Conservation (phyloP, 169 alveolate species). For the Cryptosporidium sp. region DNA sequence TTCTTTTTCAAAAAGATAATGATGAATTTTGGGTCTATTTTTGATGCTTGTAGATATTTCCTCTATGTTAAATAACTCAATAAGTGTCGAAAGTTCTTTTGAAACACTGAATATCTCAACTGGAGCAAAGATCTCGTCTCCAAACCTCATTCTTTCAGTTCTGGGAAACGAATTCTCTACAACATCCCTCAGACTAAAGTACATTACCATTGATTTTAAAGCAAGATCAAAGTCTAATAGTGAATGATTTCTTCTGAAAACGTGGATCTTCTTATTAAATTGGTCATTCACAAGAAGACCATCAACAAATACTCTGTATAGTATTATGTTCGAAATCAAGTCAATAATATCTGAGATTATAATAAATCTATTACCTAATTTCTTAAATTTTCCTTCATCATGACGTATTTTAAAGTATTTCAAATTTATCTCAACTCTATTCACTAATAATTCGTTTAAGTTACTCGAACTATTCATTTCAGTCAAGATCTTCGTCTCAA, state of each 20-base stretch:
- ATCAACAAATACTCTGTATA: not conserved
- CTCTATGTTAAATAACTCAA: not conserved
- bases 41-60: not conserved
- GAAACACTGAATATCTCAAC: not conserved
- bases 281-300: not conserved
- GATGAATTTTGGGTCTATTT: not conserved
- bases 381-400: not conserved
- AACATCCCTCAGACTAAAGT: not conserved
- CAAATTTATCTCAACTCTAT: not conserved
- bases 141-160: not conserved
- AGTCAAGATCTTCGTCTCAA: not conserved
- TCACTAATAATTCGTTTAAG: not conserved
- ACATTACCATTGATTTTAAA: not conserved
- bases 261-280: too few species aligned
- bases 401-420: not conserved
- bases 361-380: not conserved
- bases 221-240: conserved; percentile 6
- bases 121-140: conserved; percentile 8
- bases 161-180: not conserved
- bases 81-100: not conserved
- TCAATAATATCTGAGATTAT: conserved; percentile 1
- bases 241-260: not conserved
- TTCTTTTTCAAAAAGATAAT: conserved; percentile 26
- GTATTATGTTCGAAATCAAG: not conserved
- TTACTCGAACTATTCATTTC: not conserved